Conservation (phyloP, 2,329 filamentous ascomycete genomes). For the Epichloe scottii region DNA sequence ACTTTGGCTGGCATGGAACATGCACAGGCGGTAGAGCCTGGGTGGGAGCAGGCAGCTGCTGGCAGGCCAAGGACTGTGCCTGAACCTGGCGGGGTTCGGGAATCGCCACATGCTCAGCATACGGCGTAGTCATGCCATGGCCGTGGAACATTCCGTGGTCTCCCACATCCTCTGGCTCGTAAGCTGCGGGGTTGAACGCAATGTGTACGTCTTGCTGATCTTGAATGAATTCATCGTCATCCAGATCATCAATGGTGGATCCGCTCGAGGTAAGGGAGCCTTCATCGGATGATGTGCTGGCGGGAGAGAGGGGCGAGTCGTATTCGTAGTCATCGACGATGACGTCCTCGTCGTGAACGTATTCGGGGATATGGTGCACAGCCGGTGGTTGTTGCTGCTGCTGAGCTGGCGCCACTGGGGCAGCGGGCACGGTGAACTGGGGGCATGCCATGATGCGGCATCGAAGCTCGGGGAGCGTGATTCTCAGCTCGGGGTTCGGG, state of each 20-base stretch:
- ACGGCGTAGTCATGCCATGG: constrained; percentile 32
- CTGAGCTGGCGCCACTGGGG: constrained; percentile 17
- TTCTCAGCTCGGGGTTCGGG: constrained; percentile 68
- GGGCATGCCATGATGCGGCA: constrained; percentile 65
- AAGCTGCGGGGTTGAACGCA: constrained; percentile 30
- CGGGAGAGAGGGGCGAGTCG: constrained; percentile 36
- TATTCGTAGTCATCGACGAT: constrained; percentile 31
- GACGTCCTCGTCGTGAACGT: constrained; percentile 36
- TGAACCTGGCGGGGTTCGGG: constrained; percentile 12
- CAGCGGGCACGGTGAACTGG: constrained; percentile 49
- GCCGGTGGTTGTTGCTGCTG: constrained; percentile 25
- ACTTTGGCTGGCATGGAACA: constrained; percentile 31
- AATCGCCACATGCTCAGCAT: constrained; percentile 25
- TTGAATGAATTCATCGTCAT: constrained; percentile 35
- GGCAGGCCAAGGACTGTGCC: constrained; percentile 17
- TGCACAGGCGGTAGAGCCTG: constrained; percentile 25
- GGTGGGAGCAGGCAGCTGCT: constrained; percentile 16
- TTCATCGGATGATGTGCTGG: constrained; percentile 38
- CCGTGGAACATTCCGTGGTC: constrained; percentile 25
- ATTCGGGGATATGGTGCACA: constrained; percentile 29
- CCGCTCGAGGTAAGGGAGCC: constrained; percentile 43
- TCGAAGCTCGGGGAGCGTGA: constrained; percentile 69
- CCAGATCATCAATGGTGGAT: constrained; percentile 38
- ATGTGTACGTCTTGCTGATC: constrained; percentile 29
- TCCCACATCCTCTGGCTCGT: constrained; percentile 33